phyloP scores from a whole-genome alignment of 352 stramenopile genomes.

The Pythium scleroteichum region DNA sequence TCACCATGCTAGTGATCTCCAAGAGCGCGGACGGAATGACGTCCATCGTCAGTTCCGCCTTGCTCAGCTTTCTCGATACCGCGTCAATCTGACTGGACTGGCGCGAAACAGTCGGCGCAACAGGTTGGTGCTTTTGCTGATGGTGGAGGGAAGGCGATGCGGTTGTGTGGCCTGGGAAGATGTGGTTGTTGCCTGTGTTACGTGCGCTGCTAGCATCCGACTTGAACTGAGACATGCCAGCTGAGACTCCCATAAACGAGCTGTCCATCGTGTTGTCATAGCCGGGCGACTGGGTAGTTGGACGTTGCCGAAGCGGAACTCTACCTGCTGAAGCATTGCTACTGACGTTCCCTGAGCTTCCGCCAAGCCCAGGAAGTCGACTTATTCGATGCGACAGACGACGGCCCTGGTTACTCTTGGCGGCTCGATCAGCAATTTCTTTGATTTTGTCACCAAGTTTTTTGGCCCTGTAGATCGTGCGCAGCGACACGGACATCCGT shows the following conservation, averaged over 20 bases:
- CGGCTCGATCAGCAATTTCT: conserved; percentile 70
- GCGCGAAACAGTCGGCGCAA: background rate
- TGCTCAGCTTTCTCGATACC: conserved; percentile 57
- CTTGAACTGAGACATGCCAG: background rate
- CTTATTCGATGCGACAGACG: conserved; percentile 29
- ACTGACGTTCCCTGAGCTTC: background rate
- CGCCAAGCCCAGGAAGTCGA: background rate
- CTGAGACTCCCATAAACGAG: background rate
- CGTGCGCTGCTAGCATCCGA: background rate
- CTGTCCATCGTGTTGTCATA: background rate
- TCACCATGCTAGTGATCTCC: conserved; percentile 72
- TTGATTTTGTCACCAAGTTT: conserved; percentile 83
- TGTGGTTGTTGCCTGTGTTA: conserved; percentile 1
- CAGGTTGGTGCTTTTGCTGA: background rate
- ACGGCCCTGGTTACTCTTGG: conserved; percentile 29
- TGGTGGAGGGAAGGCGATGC: background rate
- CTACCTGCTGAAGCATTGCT: background rate
- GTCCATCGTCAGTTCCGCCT: conserved; percentile 49
- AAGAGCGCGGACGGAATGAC: conserved; percentile 54
- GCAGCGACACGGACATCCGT: conserved; percentile 69
- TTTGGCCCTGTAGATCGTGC: conserved; percentile 78
- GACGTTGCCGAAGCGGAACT: background rate
- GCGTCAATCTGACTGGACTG: conserved; percentile 36
- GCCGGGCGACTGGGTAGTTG: conserved; percentile 1
- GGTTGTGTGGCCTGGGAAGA: conserved; percentile 1